phyloP scores from a whole-genome alignment of 345 rosid genomes.

The Gossypium herbaceum region DNA sequence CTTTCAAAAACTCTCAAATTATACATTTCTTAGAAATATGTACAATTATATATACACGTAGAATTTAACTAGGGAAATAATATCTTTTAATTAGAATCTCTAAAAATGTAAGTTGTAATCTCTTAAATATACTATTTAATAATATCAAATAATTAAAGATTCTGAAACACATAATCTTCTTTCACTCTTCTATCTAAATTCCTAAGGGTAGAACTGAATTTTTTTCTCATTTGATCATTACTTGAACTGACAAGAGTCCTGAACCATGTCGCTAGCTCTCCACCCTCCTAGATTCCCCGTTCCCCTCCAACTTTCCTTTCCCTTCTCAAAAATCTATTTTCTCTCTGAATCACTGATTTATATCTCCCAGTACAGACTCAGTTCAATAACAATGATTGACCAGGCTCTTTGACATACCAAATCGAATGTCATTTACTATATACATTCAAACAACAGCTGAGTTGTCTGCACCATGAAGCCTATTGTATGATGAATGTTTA shows the following conservation, averaged over 20 bases:
- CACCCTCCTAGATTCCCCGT: background rate
- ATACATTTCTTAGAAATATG: too few species aligned
- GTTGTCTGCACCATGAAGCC: too few species aligned
- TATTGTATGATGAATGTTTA: background rate
- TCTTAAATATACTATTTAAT: too few species aligned
- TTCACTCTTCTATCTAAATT: background rate
- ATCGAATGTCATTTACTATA: background rate
- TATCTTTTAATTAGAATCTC: too few species aligned
- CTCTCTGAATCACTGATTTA: background rate
- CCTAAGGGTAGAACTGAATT: background rate
- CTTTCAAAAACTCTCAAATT: too few species aligned
- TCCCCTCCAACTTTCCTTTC: background rate
- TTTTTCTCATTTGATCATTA: background rate
- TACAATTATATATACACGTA: too few species aligned
- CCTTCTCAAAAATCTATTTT: background rate
- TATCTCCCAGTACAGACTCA: background rate
- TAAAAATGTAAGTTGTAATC: too few species aligned
- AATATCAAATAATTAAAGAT: too few species aligned
- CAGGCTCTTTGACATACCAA: background rate
- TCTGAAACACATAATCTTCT: background rate
- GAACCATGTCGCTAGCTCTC: background rate
- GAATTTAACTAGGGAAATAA: too few species aligned
- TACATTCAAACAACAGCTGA: background rate
- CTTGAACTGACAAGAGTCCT: background rate
- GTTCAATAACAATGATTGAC: background rate